These are phyloP conservation scores for Dioscorea cayenensis DNA, from an alignment of 116 monocot genomes.

Conservation along the genomic window DNA sequence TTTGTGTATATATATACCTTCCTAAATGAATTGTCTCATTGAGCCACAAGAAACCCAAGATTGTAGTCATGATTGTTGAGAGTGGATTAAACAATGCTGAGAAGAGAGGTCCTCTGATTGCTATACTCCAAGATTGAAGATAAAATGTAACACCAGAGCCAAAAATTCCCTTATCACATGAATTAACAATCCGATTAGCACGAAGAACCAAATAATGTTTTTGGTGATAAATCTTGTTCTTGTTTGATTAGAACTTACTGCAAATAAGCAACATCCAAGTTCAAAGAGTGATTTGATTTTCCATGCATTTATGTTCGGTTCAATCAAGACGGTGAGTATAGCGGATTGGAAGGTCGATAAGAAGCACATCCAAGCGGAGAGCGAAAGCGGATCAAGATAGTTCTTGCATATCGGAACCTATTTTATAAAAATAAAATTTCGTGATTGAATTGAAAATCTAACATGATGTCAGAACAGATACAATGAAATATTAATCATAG, in stretches of 20 bases:
- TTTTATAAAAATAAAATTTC: not conserved
- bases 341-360: conserved; percentile 25
- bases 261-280: conserved; percentile 14
- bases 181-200: not conserved
- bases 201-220: not conserved
- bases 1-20: conserved; percentile 11
- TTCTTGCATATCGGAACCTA: conserved; percentile 34
- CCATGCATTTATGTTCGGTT: conserved; percentile 22
- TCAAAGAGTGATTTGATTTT: conserved; percentile 17
- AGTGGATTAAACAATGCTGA: conserved; percentile 39
- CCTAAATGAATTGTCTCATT: conserved; percentile 25
- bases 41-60: conserved; percentile 11
- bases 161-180: conserved; percentile 18
- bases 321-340: conserved; percentile 7
- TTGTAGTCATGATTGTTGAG: conserved; percentile 19
- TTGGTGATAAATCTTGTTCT: not conserved
- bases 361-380: conserved; percentile 36
- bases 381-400: conserved; percentile 22
- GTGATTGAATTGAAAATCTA: not conserved
- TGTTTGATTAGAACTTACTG: conserved; percentile 17
- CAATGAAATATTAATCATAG: not conserved
- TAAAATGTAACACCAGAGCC: conserved; percentile 22
- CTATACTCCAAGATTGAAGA: conserved; percentile 32
- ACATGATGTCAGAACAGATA: too few species aligned
- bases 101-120: conserved; percentile 30